These are phyloP conservation scores for Neolentinus lepideus DNA, from an alignment of 1,284 basidiomycete species.

Conservation along the genomic window DNA sequence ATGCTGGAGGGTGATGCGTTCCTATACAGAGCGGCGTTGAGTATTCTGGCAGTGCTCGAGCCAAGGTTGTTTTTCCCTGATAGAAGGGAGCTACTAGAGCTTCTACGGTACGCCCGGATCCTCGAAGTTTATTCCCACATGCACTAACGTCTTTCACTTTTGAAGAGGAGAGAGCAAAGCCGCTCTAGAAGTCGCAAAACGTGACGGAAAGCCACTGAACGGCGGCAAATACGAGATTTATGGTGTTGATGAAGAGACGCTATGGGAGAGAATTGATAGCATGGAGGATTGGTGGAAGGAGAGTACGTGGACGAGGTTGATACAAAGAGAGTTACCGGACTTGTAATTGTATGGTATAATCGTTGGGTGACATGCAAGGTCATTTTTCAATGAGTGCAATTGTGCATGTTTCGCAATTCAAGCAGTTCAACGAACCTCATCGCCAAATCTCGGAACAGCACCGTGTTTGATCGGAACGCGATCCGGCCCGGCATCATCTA, in stretches of 20 bases:
- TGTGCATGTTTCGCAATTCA: neutral
- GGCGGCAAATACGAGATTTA: conserved; percentile 86
- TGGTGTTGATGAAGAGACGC: conserved; percentile 74
- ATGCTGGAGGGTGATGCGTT: conserved; percentile 85
- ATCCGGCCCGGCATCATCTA: neutral
- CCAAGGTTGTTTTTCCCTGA: conserved; percentile 85
- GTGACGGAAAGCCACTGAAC: conserved; percentile 53
- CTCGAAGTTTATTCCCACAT: neutral
- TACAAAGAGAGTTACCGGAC: conserved; percentile 85
- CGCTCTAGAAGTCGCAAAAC: conserved; percentile 72
- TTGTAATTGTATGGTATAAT: conserved; percentile 29
- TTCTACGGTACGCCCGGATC: conserved; percentile 46
- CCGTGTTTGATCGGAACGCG: neutral
- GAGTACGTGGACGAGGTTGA: conserved; percentile 79
- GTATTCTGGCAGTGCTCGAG: conserved; percentile 81
- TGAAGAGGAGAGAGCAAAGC: conserved; percentile 78
- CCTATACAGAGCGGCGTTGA: conserved; percentile 77
- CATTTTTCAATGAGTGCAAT: neutral
- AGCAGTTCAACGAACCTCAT: neutral
- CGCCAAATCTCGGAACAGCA: neutral
- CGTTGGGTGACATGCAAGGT: too few species aligned
- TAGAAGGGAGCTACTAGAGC: conserved; percentile 62
- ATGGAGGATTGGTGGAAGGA: conserved; percentile 95
- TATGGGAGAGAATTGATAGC: conserved; percentile 71
- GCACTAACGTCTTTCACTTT: conserved; percentile 5